A percentile compares a stretch with the other conserved stretches of the same genome.
Evolutionary conservation across 345 rosid species (phyloP).

Genomic region (Schrenkiella parvula): DNA sequence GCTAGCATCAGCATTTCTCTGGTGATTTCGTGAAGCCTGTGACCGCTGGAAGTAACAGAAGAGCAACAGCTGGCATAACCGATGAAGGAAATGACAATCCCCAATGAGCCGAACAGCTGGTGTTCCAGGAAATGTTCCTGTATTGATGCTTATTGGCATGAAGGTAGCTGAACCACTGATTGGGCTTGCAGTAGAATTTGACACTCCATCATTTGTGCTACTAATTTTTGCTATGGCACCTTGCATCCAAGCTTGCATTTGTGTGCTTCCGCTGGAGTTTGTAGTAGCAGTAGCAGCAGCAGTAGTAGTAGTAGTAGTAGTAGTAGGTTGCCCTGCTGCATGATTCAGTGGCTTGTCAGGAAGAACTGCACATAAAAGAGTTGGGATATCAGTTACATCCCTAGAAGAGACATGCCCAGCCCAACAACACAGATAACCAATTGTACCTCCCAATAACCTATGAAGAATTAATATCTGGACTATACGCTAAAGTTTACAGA

Average conservation of each 20-base stretch:
- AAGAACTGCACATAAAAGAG: constrained; percentile 13
- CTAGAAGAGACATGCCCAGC: constrained; percentile 4
- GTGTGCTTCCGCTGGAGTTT: constrained; percentile 89
- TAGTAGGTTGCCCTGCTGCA: constrained; percentile 66
- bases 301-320: constrained; percentile 42
- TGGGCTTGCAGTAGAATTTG: constrained; percentile 62
- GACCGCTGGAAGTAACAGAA: constrained; percentile 85
- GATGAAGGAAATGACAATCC: constrained; percentile 98
- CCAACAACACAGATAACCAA: constrained; percentile 2
- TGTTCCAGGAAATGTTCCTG: constrained; percentile 99
- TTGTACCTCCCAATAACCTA: background rate
- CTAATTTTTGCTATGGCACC: constrained; percentile 98
- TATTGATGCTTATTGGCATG: constrained; percentile 98
- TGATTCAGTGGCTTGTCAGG: constrained; percentile 21
- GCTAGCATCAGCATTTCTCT: constrained; percentile 64
- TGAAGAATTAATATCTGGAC: background rate
- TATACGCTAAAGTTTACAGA: background rate
- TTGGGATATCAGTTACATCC: background rate
- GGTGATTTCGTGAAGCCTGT: constrained; percentile 62
- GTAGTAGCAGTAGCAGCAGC: constrained; percentile 49
- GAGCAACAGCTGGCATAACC: constrained; percentile 92
- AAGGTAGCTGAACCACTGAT: constrained; percentile 77
- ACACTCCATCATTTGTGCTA: constrained; percentile 69
- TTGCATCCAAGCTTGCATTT: constrained; percentile 98
- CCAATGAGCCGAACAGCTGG: constrained; percentile 99